Conservation (phyloP, 2,329 filamentous ascomycete species). For the Ilyonectria robusta region DNA sequence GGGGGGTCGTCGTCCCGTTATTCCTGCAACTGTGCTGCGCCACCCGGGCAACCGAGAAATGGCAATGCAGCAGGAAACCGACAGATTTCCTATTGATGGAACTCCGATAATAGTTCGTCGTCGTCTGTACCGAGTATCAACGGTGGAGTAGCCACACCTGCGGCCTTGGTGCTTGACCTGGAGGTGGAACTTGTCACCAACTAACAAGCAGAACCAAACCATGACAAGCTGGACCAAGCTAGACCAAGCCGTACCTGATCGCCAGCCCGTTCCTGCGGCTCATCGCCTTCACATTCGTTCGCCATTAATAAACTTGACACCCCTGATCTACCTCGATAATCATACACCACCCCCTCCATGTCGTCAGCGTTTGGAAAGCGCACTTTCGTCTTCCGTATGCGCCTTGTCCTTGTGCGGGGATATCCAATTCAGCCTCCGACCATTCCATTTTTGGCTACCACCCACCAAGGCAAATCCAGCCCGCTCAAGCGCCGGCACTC, state of each 20-base stretch:
- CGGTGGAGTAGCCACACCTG: conserved; percentile 8
- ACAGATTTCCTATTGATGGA: conserved; percentile 18
- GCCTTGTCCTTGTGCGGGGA: not conserved
- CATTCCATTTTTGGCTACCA: not conserved
- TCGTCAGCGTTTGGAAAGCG: conserved; percentile 19
- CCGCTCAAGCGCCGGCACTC: conserved; percentile 15
- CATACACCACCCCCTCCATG: not conserved
- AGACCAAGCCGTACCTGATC: not conserved
- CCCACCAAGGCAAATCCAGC: not conserved
- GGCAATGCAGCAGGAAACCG: not conserved
- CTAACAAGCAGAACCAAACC: not conserved
- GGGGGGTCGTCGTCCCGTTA: conserved; percentile 6
- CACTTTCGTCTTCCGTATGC: not conserved
- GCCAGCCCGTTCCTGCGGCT: not conserved
- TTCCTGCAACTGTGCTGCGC: conserved; percentile 15
- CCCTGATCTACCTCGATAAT: not conserved
- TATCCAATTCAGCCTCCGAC: conserved; percentile 8
- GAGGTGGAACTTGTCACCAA: conserved; percentile 17
- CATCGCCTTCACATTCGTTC: conserved; percentile 10
- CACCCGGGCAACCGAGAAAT: conserved; percentile 9
- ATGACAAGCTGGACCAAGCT: not conserved
- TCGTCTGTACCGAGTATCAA: conserved; percentile 10
- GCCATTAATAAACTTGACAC: conserved; percentile 11
- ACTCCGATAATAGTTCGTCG: not conserved
- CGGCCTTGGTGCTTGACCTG: conserved; percentile 14